Percentiles rank a stretch among this genome's conserved stretches.
Evolutionary conservation across 306 rosid genomes (phyloP).

Genomic region (Gastrolobium villosum): DNA sequence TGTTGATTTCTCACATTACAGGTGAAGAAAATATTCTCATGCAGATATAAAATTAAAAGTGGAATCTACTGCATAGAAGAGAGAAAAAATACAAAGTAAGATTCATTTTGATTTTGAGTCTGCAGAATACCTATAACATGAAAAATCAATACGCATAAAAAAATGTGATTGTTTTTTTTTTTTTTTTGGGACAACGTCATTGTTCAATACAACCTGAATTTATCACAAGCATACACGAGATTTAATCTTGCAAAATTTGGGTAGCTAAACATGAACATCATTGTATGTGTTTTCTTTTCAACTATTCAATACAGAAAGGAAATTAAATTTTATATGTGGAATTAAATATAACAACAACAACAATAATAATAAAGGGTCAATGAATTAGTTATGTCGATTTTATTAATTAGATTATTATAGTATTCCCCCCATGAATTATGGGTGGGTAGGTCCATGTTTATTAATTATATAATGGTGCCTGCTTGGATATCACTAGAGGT

Average conservation of each 20-base stretch:
- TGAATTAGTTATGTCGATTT: slow-evolving; percentile 9
- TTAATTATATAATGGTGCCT: slow-evolving; percentile 19
- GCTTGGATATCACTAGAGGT: slow-evolving; percentile 25
- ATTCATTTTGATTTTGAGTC: too few relatives aligned
- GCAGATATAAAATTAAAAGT: too few relatives aligned
- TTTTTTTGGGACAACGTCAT: too few relatives aligned
- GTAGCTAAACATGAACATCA: not conserved
- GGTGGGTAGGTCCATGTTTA: slow-evolving; percentile 6
- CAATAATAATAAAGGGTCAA: slow-evolving; percentile 13
- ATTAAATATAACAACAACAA: not conserved
- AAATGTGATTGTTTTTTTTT: not conserved
- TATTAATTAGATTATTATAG: slow-evolving; percentile 1
- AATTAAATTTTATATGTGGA: not conserved
- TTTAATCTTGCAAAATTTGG: slow-evolving; percentile 26
- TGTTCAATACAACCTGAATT: not conserved
- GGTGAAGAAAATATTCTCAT: too few relatives aligned
- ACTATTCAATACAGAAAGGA: not conserved
- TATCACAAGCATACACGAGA: not conserved
- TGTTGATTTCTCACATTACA: too few relatives aligned
- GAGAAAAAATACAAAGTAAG: too few relatives aligned
- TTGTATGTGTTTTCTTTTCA: not conserved
- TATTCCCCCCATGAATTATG: not conserved
- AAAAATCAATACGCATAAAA: not conserved
- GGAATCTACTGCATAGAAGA: too few relatives aligned
- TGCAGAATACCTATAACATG: too few relatives aligned